Evolutionary conservation across 176 grass and related monocot species (phyloP).

Genomic region (Eremochloa ophiuroides): DNA sequence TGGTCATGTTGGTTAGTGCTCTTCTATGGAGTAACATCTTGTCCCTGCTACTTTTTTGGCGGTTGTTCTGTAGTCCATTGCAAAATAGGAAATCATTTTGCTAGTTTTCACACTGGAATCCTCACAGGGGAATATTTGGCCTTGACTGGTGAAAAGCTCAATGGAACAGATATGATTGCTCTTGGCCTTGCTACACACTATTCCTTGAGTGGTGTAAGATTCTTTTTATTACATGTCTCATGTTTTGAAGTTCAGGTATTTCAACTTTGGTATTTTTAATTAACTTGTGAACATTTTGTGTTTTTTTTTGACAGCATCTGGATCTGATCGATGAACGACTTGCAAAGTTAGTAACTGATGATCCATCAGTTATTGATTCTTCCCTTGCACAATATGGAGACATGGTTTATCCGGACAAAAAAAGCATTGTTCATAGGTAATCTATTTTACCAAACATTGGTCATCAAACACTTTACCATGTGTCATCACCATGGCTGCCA

Average conservation of each 20-base stretch:
- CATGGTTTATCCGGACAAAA: conserved; percentile 83
- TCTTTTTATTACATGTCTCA: conserved; percentile 3
- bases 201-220: conserved; percentile 59
- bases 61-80: background rate
- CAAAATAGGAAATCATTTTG: background rate
- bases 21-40: background rate
- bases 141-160: conserved; percentile 82
- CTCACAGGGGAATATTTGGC: conserved; percentile 84
- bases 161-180: conserved; percentile 86
- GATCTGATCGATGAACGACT: conserved; percentile 75
- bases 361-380: conserved; percentile 92
- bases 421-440: conserved; percentile 90
- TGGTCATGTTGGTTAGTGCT: conserved; percentile 83
- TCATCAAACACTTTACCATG: conserved; percentile 20
- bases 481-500: background rate
- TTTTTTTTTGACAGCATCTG: conserved; percentile 49
- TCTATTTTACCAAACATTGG: background rate
- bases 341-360: conserved; percentile 82
- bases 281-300: background rate
- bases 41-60: background rate
- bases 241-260: conserved; percentile 4
- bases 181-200: conserved; percentile 97
- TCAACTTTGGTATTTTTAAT: background rate
- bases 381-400: conserved; percentile 90
- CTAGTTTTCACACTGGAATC: background rate